phyloP scores from a whole-genome alignment of 768 basidiomycete species.

The Trametes sanguinea region DNA sequence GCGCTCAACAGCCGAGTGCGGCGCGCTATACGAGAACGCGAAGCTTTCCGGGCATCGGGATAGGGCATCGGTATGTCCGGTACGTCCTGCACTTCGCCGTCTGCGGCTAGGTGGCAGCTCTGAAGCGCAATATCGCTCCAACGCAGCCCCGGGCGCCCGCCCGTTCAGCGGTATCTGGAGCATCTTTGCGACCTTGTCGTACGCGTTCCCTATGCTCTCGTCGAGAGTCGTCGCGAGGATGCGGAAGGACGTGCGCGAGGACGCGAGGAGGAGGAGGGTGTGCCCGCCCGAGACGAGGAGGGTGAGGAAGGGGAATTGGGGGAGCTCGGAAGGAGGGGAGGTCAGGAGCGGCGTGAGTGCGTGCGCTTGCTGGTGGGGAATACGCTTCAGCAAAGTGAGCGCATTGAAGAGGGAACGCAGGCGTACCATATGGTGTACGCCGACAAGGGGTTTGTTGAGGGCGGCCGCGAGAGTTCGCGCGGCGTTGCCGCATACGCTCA shows the following conservation, averaged over 20 bases:
- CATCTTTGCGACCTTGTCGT: slow-evolving; percentile 80
- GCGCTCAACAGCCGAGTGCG: slow-evolving; percentile 72
- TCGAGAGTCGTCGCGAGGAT: slow-evolving; percentile 77
- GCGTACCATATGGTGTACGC: slow-evolving; percentile 93
- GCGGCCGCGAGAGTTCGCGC: slow-evolving; percentile 86
- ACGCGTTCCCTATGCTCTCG: slow-evolving; percentile 73
- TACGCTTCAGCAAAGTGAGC: background rate
- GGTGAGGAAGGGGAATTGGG: slow-evolving; percentile 80
- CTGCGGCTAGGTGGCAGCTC: slow-evolving; percentile 21
- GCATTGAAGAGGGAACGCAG: background rate
- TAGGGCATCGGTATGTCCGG: slow-evolving; percentile 6
- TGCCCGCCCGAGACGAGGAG: slow-evolving; percentile 94
- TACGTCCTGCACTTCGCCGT: background rate
- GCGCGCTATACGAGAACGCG: slow-evolving; percentile 79
- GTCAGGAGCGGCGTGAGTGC: slow-evolving; percentile 83
- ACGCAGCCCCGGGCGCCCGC: slow-evolving; percentile 72
- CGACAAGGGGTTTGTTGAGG: slow-evolving; percentile 75
- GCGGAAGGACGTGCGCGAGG: slow-evolving; percentile 55
- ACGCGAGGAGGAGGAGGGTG: slow-evolving; percentile 81
- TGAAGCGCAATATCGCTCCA: slow-evolving; percentile 66
- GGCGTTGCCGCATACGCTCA: slow-evolving; percentile 76
- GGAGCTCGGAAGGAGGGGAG: slow-evolving; percentile 43
- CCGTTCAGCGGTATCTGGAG: slow-evolving; percentile 58
- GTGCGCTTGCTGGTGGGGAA: slow-evolving; percentile 77
- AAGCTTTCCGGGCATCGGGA: slow-evolving; percentile 51